These are phyloP conservation scores for Yueomyces sp. DNA, from an alignment of 805 yeast genomes.

Conservation along the genomic window DNA sequence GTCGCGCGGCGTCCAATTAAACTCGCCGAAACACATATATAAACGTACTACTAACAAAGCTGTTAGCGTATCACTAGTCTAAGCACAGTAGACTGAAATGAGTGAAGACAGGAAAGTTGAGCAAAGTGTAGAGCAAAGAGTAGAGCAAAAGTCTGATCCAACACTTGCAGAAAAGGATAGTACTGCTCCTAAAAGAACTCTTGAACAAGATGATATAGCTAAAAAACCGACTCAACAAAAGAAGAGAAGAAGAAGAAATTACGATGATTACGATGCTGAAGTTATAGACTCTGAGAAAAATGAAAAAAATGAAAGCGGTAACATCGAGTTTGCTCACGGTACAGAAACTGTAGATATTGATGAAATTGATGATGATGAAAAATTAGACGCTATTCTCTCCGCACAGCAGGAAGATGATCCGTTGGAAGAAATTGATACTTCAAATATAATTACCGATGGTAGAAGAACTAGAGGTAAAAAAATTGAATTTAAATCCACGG, in stretches of 20 bases:
- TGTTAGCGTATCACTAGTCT: too few relatives aligned
- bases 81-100: too few relatives aligned
- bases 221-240: not conserved
- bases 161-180: too few relatives aligned
- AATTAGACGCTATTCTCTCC: slow-evolving; percentile 34
- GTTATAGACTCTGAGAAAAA: slow-evolving; percentile 36
- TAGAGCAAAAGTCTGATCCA: too few relatives aligned
- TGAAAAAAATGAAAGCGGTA: slow-evolving; percentile 21
- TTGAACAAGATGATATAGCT: not conserved
- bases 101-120: too few relatives aligned
- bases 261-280: slow-evolving; percentile 49
- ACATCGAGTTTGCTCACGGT: slow-evolving; percentile 13
- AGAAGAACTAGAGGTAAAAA: slow-evolving; percentile 76
- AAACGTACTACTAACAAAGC: too few relatives aligned
- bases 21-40: too few relatives aligned
- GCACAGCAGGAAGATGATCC: slow-evolving; percentile 65
- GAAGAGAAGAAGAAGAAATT: slow-evolving; percentile 33
- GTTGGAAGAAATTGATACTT: slow-evolving; percentile 60
- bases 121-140: too few relatives aligned
- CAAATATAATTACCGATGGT: slow-evolving; percentile 70
- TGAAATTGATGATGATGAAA: slow-evolving; percentile 41
- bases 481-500: slow-evolving; percentile 41
- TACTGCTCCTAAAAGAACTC: too few relatives aligned
- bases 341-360: slow-evolving; percentile 28
- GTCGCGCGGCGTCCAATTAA: too few relatives aligned